Evolutionary conservation across 805 yeast genomes (phyloP), one percentile per base, ranked within the genome.

Genomic region (Priceomyces castillae): DNA sequence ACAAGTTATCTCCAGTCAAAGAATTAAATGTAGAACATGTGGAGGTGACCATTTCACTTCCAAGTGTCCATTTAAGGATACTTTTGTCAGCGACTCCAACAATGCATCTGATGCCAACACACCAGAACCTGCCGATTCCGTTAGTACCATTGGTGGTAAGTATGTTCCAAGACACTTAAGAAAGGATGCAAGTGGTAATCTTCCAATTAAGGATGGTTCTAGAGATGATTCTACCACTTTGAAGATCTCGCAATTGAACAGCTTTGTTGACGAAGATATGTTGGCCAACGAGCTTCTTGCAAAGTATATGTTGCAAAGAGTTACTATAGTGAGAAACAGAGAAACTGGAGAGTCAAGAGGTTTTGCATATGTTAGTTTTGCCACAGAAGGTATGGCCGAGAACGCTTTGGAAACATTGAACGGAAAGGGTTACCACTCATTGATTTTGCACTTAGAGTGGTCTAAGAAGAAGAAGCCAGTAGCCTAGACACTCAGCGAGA

Each of bases 321-420:
- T 86, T 53, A 84, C 85, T 50, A 76, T 94, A 46, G 90, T 90
- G 47, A 86, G 87, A 73, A 87, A 90, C 71, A 85, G 89, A 71
- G 96, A 86, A 57, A 94, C 98, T 20, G 94, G 96, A 52, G 84
- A 84, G 67, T 86, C 96, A 36, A 86, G 89, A 71, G 99, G 99
- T 61, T 82, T 92, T 67, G 98, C 98, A 4, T 94, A 88, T 67
- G 95, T 90, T 52, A 84, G 92, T 47, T 86, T 86, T 64, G 79
- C 76, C 46, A 76, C 82, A 44, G 81, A 81, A 59, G 64, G 67
- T 45, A 72, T 70, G 53, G 99, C 98, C 35, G 83, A 86, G 67
- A 65, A 63, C 52, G 98, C 97, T 41, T 73, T 85, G 68, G 82
- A 85, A 49, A 64, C 61, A 42, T 77, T 90, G 67, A 77, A 94